Conservation (phyloP, 345 rosid genomes). For the Hibiscus tridactylites region DNA sequence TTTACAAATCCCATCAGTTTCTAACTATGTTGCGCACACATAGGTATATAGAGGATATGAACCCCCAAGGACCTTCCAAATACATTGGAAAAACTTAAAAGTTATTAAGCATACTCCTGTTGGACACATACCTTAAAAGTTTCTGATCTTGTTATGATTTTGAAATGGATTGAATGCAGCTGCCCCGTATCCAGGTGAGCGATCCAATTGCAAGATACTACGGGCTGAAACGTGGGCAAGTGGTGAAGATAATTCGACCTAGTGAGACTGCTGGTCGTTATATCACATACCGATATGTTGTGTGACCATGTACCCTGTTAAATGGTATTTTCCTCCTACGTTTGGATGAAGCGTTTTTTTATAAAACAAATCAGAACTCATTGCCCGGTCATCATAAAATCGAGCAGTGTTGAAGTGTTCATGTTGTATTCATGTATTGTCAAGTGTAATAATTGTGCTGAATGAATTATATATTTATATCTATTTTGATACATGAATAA, state of each 20-base stretch:
- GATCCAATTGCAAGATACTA: conserved; percentile 67
- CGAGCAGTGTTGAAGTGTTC: background rate
- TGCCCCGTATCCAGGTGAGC: conserved; percentile 54
- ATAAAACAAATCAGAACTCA: background rate
- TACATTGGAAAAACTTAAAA: background rate
- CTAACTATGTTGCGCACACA: background rate
- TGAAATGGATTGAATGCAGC: conserved; percentile 23
- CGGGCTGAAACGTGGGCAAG: conserved; percentile 65
- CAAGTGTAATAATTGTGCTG: background rate
- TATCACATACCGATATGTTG: conserved; percentile 56
- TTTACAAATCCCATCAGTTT: background rate
- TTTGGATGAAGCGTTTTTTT: background rate
- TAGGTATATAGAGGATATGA: background rate
- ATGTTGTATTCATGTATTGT: background rate
- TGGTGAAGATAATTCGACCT: conserved; percentile 61
- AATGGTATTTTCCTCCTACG: background rate
- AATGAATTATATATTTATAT: background rate
- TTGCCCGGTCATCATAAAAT: background rate
- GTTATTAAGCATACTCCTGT: background rate
- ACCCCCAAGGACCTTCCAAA: background rate
- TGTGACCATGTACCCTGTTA: conserved; percentile 18
- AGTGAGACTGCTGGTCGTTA: conserved; percentile 73
- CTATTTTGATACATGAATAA: background rate
- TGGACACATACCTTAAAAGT: background rate
- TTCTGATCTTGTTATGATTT: background rate